A percentile compares a stretch with the other conserved stretches of the same genome.
Conservation (phyloP, 192 early-diverging fungal species). For the Backusella psychrophila region DNA sequence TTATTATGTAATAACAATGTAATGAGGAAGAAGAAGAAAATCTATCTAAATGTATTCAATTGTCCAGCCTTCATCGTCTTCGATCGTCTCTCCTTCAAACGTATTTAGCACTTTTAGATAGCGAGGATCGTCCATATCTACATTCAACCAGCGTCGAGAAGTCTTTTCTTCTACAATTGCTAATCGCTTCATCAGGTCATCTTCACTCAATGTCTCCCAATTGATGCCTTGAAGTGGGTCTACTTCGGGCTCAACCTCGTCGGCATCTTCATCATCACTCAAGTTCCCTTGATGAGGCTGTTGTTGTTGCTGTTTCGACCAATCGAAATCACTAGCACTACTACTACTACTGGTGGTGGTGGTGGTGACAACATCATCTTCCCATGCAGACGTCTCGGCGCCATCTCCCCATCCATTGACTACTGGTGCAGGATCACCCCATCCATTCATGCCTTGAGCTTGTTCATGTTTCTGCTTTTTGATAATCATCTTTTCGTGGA, state of each 20-base stretch:
- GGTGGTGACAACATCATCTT: neutral
- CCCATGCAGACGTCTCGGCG: neutral
- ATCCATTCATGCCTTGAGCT: neutral
- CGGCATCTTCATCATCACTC: conserved; percentile 12
- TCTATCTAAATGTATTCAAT: neutral
- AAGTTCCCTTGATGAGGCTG: neutral
- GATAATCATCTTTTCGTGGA: neutral
- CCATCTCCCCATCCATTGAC: neutral
- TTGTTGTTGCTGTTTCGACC: neutral
- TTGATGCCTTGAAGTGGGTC: conserved; percentile 18
- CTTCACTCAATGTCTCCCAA: conserved; percentile 14
- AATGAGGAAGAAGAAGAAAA: neutral
- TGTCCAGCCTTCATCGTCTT: conserved; percentile 14
- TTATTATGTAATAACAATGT: neutral
- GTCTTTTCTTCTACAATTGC: conserved; percentile 21
- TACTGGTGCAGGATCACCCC: conserved; percentile 5
- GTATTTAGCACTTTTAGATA: conserved; percentile 25
- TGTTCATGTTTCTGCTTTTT: neutral
- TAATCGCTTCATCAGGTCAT: conserved; percentile 13
- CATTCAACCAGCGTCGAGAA: conserved; percentile 7
- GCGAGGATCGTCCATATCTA: conserved; percentile 20
- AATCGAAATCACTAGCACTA: neutral
- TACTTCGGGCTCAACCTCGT: neutral
- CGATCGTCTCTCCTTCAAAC: neutral
- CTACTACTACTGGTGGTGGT: neutral